Conservation (phyloP, 2,329 filamentous ascomycete genomes). For the Remersonia thermophila region DNA sequence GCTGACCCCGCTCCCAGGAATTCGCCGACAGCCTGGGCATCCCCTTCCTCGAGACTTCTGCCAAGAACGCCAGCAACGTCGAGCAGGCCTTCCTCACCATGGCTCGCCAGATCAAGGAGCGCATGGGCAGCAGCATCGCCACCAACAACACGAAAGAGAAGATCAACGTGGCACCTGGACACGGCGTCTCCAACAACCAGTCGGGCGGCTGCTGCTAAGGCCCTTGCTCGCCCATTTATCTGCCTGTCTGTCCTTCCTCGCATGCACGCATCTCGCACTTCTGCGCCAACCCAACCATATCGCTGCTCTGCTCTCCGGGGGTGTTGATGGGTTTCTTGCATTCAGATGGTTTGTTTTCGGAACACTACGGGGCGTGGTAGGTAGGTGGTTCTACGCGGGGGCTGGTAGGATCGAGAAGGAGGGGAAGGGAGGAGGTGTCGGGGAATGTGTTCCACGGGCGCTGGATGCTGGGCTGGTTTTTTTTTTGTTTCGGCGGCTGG, state of each 20-base stretch:
- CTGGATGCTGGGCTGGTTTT: background rate
- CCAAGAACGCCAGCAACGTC: slow-evolving; percentile 99
- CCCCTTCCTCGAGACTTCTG: slow-evolving; percentile 97
- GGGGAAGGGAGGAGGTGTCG: no score
- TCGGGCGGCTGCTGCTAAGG: slow-evolving; percentile 25
- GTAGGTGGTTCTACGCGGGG: slow-evolving; percentile 13
- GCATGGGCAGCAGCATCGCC: slow-evolving; percentile 93
- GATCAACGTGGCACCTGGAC: slow-evolving; percentile 88
- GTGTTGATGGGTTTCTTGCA: slow-evolving; percentile 18
- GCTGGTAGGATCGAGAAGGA: slow-evolving; percentile 2
- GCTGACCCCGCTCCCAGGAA: no score
- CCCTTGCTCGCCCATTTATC: background rate
- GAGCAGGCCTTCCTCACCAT: slow-evolving; percentile 99
- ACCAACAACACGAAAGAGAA: slow-evolving; percentile 97
- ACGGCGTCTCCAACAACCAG: slow-evolving; percentile 59
- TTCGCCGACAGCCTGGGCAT: slow-evolving; percentile 98
- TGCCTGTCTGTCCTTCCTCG: slow-evolving; percentile 5
- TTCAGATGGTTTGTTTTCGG: slow-evolving; percentile 14
- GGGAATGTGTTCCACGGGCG: background rate
- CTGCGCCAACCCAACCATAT: background rate
- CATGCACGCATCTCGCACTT: background rate
- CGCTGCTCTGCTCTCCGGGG: slow-evolving; percentile 9
- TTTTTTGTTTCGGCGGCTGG: no score
- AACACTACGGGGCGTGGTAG: slow-evolving; percentile 11
- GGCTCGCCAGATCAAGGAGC: slow-evolving; percentile 99